Base-by-base conservation (phyloP, 169 alveolate genomes). In the Eimeria maxima region DNA sequence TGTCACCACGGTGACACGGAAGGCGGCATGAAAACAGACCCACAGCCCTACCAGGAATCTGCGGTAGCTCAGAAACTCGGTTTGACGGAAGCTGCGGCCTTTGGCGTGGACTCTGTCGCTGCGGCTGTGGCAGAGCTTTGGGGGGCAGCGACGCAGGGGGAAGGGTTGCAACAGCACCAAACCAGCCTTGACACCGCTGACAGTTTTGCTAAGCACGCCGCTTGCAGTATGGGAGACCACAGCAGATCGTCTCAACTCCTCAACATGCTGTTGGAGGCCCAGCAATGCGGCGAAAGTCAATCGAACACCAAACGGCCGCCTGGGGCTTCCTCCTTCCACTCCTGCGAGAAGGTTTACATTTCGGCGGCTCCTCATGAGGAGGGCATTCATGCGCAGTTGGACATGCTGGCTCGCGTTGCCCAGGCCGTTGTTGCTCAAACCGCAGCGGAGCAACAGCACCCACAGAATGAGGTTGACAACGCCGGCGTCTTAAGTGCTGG, bases 61-160 rank as follows among this genome's bases (percentile, higher is more conserved):
- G 60, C 55, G 38, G 55, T 57, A 53, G 78, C 20, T 86, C 73
- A 86, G 57, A 86, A 86, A n/a, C 67, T 86, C 60, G 78, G 80
- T 38, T 45, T 86, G n/a, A 33, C 80, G 6, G 80, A 86, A 45
- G 93, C 78, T 57, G 78, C 93, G 42, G 78, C 93, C 33, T 60
- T 86, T 24, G 93, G 93, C 24, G 80, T 86, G 45, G 93, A 86
- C 93, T 86, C 93, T 20, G 93, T 86, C 33, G 69, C 93, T 8
- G n/a, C 93, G 8, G 80, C 80, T 29, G 93, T 86, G n/a, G 80
- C 78, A 10, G 93, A 86, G 69, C 78, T 86, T 11, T 86, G 93
- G 93, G 78, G 63, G 22, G 78, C 93, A 38, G 93, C 93, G n/a
- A 86, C 24, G 33, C 74, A 86, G 78, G 57, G 60, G 38, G 67